Conservation (phyloP, 108 stramenopile species). For the Skeletonema marinoi region DNA sequence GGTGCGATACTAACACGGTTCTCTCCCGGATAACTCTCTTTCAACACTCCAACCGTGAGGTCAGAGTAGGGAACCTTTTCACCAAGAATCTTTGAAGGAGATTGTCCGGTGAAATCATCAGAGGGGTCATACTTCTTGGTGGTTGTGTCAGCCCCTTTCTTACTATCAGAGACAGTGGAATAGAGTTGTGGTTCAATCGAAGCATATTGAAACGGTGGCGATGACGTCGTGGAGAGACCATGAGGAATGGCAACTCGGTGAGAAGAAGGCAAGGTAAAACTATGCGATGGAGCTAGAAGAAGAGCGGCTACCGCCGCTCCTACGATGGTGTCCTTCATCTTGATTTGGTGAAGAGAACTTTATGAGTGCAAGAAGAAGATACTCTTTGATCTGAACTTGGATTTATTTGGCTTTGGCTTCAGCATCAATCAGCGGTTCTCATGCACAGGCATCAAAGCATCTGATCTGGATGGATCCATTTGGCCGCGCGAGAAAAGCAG, state of each 20-base stretch:
- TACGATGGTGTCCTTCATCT: not conserved
- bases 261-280: slow-evolving; percentile 7
- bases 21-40: slow-evolving; percentile 85
- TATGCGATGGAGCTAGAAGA: not conserved
- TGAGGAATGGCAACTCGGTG: not conserved
- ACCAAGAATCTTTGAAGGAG: slow-evolving; percentile 44
- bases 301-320: not conserved
- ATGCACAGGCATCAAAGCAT: not conserved
- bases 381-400: too few species aligned
- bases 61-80: slow-evolving; percentile 77
- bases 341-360: not conserved
- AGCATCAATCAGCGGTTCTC: not conserved
- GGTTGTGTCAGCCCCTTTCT: not conserved
- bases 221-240: not conserved
- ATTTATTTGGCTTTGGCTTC: too few species aligned
- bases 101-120: slow-evolving; percentile 17
- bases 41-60: slow-evolving; percentile 91
- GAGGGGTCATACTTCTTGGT: slow-evolving; percentile 17
- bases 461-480: not conserved
- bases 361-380: not conserved
- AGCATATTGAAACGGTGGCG: not conserved
- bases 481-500: not conserved
- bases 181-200: slow-evolving; percentile 13
- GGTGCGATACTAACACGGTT: slow-evolving; percentile 89
- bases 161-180: slow-evolving; percentile 25